phyloP scores from a whole-genome alignment of 495 filamentous ascomycete species.

The Xylaria longipes region DNA sequence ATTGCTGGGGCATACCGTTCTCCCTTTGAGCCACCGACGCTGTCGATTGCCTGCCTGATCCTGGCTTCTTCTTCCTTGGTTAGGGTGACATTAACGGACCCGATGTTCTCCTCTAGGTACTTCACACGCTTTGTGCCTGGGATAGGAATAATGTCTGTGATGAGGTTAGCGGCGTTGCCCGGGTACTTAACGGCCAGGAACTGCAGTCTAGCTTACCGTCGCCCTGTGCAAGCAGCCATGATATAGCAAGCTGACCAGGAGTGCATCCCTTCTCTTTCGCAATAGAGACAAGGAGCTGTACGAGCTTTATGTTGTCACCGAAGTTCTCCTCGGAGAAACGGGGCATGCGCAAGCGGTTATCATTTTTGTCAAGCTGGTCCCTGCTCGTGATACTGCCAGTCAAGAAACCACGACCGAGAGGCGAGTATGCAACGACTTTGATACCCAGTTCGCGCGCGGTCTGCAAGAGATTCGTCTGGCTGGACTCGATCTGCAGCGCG shows the following conservation, averaged over 20 bases:
- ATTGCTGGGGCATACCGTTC: conserved; percentile 40
- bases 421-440: conserved; percentile 64
- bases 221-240: conserved; percentile 65
- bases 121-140: conserved; percentile 53
- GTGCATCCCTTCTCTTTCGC: conserved; percentile 56
- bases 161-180: background rate
- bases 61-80: conserved; percentile 42
- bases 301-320: conserved; percentile 54
- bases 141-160: conserved; percentile 59
- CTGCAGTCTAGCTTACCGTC: conserved; percentile 43
- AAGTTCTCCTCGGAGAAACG: conserved; percentile 60
- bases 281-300: conserved; percentile 49
- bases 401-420: conserved; percentile 66
- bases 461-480: conserved; percentile 50
- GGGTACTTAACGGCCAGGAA: background rate
- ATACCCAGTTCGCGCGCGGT: conserved; percentile 64
- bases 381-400: conserved; percentile 53
- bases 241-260: conserved; percentile 56
- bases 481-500: conserved; percentile 61
- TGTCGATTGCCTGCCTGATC: conserved; percentile 38
- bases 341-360: conserved; percentile 49
- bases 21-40: conserved; percentile 44
- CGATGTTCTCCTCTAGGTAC: conserved; percentile 49
- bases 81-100: conserved; percentile 37
- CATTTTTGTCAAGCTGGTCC: conserved; percentile 53